Percentiles rank a stretch among this genome's conserved stretches.
These are phyloP conservation scores for Alternaria postmessia DNA, from an alignment of 2,329 filamentous ascomycete genomes.

Conservation along the genomic window DNA sequence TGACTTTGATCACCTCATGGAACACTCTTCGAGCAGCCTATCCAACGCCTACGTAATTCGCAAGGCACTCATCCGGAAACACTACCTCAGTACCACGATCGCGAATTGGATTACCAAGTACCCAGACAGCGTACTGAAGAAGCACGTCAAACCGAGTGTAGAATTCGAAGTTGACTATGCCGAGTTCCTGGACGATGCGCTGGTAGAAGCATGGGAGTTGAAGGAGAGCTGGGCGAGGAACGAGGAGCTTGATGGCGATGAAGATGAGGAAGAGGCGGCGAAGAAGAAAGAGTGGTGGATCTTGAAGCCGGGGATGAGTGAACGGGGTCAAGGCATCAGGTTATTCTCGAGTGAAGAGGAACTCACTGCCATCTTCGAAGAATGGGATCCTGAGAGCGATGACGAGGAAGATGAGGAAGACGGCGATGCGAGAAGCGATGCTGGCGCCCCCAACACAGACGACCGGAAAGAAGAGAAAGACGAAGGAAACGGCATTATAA, in stretches of 20 bases:
- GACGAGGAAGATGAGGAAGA: slow-evolving; percentile 63
- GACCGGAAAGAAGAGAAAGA: slow-evolving; percentile 44
- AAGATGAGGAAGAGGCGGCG: slow-evolving; percentile 44
- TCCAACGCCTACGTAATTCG: slow-evolving; percentile 94
- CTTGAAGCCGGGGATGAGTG: slow-evolving; percentile 96
- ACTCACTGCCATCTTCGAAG: slow-evolving; percentile 86
- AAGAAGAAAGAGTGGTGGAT: slow-evolving; percentile 87
- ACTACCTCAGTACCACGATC: slow-evolving; percentile 86
- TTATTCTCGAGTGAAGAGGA: slow-evolving; percentile 87
- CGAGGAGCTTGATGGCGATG: slow-evolving; percentile 44
- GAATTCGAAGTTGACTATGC: slow-evolving; percentile 96
- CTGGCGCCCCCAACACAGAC: neutral
- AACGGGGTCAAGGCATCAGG: slow-evolving; percentile 90
- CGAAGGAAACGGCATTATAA: slow-evolving; percentile 68
- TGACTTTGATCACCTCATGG: slow-evolving; percentile 78
- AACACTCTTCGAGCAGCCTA: slow-evolving; percentile 68
- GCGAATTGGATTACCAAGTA: slow-evolving; percentile 87
- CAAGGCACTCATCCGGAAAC: slow-evolving; percentile 95
- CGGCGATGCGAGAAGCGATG: slow-evolving; percentile 48
- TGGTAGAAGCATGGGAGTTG: slow-evolving; percentile 89
- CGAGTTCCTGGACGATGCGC: slow-evolving; percentile 92
- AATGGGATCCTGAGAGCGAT: slow-evolving; percentile 80
- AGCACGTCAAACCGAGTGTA: slow-evolving; percentile 78
- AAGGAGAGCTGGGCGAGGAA: slow-evolving; percentile 79
- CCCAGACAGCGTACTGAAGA: slow-evolving; percentile 71